Evolutionary conservation across 768 basidiomycete species (phyloP), one percentile per base, ranked within the genome.

Genomic region (Tubosaeta brunneosetosa): DNA sequence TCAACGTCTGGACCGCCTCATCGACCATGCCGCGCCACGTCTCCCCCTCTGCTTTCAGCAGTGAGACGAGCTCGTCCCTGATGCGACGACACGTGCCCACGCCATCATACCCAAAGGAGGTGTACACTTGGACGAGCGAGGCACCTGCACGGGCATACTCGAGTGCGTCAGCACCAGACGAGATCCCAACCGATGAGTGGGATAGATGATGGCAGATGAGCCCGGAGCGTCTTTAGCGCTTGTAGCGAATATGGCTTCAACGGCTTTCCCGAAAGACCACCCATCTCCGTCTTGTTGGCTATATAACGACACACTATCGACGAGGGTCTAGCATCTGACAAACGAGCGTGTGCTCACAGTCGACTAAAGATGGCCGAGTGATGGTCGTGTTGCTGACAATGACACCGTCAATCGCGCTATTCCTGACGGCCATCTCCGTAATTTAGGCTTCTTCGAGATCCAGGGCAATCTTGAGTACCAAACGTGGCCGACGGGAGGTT

Each of bases 301-400:
- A 58, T 10, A 25, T 33, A 13, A 55, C 29, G 48, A 51, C 12
- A 44, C 1, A 11, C 44, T 37, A 45, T 50, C 11, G 69, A 80
- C 58, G 58, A 26, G 3, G n/a, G 26, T 17, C 3, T 32, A 40
- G n/a, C 32, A 16, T 45, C 12, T 16, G 16, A 46, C 11, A 22
- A 17, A 37, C 38, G 11, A 3, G 25, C 16, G 38, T 7, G 7
- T 32, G 29, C 69, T 68, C 26, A 93, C 93, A 56, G 59, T 85
- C 82, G n/a, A 68, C 69, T 32, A 92, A 71, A 53, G 70, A 66
- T 3, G 93, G 89, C 29, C 97, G 73, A 62, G 86, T 82, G 42
- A 92, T 76, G 12, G 97, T 97, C 2, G 97, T 99, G 70, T 99
- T 99, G 71, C 92, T 93, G 55, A 99, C 88, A 61, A 98, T 97